Conservation (phyloP, 805 yeast genomes). For the Candida jianshihensis region DNA sequence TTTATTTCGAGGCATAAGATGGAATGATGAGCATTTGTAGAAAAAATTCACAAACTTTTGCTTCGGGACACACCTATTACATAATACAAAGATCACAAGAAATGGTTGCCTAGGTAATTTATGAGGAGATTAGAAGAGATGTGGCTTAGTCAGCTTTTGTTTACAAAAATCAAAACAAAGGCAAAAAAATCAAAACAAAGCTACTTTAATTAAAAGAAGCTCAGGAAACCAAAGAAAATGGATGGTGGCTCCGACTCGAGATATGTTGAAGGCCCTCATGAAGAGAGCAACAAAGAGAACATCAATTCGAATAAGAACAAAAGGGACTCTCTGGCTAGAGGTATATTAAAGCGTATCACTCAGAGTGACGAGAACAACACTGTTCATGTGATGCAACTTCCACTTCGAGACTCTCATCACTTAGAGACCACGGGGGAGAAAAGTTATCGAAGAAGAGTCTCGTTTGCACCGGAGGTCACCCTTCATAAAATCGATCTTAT, state of each 20-base stretch:
- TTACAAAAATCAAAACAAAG: background rate
- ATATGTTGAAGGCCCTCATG: background rate
- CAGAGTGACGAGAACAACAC: slow-evolving; percentile 12
- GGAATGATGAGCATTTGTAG: too few species aligned
- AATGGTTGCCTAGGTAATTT: too few species aligned
- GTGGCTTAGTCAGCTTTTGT: too few species aligned
- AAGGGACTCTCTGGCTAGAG: slow-evolving; percentile 19
- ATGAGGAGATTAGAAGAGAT: too few species aligned
- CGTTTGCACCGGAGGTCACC: slow-evolving; percentile 25
- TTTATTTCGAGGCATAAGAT: too few species aligned
- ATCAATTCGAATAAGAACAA: slow-evolving; percentile 6
- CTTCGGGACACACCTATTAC: too few species aligned
- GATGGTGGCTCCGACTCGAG: background rate
- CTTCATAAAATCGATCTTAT: slow-evolving; percentile 22
- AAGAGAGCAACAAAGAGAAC: background rate
- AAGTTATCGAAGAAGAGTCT: slow-evolving; percentile 21
- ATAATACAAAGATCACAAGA: too few species aligned
- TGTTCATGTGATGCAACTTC: slow-evolving; percentile 10
- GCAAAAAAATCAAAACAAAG: background rate
- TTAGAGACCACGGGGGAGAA: slow-evolving; percentile 6
- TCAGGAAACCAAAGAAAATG: background rate
- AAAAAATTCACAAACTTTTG: too few species aligned
- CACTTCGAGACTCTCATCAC: slow-evolving; percentile 11
- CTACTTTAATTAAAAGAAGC: background rate
- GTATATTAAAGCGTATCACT: slow-evolving; percentile 16